A percentile compares a stretch with the other conserved stretches of the same genome.
These are phyloP conservation scores for Luzula sylvatica DNA, from an alignment of 176 grass and related monocot genomes.

Conservation along the genomic window DNA sequence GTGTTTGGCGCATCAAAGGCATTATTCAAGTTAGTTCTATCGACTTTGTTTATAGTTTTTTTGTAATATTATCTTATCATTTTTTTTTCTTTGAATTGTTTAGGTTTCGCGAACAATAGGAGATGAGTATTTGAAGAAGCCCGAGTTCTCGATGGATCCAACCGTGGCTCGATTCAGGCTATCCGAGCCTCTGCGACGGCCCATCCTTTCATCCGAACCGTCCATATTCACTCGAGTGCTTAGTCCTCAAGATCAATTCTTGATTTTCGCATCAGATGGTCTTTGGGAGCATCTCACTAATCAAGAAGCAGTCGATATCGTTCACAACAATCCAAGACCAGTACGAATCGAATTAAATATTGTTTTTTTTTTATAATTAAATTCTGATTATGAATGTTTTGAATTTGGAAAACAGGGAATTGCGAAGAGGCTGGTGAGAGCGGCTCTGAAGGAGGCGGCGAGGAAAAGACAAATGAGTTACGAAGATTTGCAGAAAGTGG, in stretches of 20 bases:
- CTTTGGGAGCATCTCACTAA: slow-evolving; percentile 94
- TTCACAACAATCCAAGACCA: slow-evolving; percentile 38
- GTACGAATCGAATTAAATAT: slow-evolving; percentile 10
- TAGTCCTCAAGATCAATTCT: slow-evolving; percentile 62
- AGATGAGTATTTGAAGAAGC: slow-evolving; percentile 85
- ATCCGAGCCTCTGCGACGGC: slow-evolving; percentile 54
- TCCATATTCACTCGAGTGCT: slow-evolving; percentile 52
- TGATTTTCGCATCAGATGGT: slow-evolving; percentile 94
- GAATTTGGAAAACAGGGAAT: slow-evolving; percentile 30
- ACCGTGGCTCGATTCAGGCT: slow-evolving; percentile 75
- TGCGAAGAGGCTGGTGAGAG: slow-evolving; percentile 39
- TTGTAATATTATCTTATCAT: slow-evolving; percentile 1
- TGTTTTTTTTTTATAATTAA: neutral
- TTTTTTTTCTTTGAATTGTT: slow-evolving; percentile 18
- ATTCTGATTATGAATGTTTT: neutral
- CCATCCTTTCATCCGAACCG: slow-evolving; percentile 75
- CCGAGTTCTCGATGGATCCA: slow-evolving; percentile 65
- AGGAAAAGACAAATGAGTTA: slow-evolving; percentile 45
- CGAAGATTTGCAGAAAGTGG: slow-evolving; percentile 41
- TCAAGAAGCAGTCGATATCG: slow-evolving; percentile 77
- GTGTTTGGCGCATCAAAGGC: slow-evolving; percentile 98
- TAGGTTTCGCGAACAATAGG: slow-evolving; percentile 98
- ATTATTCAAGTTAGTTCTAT: slow-evolving; percentile 66
- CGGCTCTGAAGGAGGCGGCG: slow-evolving; percentile 43
- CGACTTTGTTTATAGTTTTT: neutral